Evolutionary conservation across 345 rosid genomes (phyloP).

Genomic region (Salix udensis): DNA sequence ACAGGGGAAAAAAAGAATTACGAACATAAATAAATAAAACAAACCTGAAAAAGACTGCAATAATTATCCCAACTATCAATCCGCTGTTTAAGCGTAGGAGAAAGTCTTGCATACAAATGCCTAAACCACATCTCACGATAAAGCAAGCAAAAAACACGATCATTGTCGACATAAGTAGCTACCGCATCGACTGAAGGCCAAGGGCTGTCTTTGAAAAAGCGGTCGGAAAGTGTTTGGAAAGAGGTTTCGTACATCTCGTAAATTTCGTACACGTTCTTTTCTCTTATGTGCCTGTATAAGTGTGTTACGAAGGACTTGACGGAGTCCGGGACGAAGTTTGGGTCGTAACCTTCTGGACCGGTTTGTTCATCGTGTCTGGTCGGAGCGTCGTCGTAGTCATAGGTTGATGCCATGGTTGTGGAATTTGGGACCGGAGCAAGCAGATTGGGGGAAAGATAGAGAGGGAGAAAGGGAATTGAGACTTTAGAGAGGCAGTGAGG

Average conservation of each 20-base stretch:
- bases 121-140: constrained; percentile 99
- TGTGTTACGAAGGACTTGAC: constrained; percentile 89
- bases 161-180: constrained; percentile 78
- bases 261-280: constrained; percentile 97
- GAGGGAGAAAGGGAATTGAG: background rate
- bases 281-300: constrained; percentile 94
- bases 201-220: constrained; percentile 87
- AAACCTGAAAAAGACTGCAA: constrained; percentile 77
- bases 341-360: constrained; percentile 56
- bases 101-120: constrained; percentile 82
- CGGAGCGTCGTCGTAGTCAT: constrained; percentile 53
- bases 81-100: constrained; percentile 89
- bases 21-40: background rate
- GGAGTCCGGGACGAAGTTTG: constrained; percentile 85
- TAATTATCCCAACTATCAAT: constrained; percentile 97
- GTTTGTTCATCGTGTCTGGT: background rate
- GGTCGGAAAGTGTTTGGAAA: constrained; percentile 80
- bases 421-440: background rate
- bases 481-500: background rate
- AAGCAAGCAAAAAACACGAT: constrained; percentile 86
- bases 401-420: constrained; percentile 48
- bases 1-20: background rate
- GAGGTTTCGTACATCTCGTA: constrained; percentile 99
- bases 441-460: background rate
- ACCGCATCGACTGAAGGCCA: constrained; percentile 98